Evolutionary conservation across 176 grass and related monocot genomes (phyloP), one percentile per base, ranked within the genome.

Genomic region (Typha latifolia): DNA sequence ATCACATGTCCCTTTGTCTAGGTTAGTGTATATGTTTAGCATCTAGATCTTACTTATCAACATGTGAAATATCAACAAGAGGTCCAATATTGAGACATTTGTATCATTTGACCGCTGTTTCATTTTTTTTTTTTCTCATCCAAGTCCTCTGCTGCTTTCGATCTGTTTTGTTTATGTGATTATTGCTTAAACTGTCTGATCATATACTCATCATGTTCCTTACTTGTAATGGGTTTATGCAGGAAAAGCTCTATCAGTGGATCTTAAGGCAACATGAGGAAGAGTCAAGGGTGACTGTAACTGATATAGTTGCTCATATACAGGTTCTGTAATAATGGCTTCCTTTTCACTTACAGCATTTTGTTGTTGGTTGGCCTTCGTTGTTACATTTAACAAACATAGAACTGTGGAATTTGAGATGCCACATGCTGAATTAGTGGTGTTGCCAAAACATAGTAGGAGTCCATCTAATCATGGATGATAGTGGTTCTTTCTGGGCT

Each of bases 191-290:
- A 61, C 3, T 72, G 47, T 19, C 29, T 80, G 37, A 47, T 56
- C 32, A 50, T 59, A 24, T 47, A 75, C 55, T 61, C 73, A 27
- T 3, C 55, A 73, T 66, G 72, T 69, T 75, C 62, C 26, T 29
- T 62, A n/a, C 48, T 78, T 67, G 59, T 67, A 74, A 5, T 70
- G 53, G 12, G 10, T 23, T 61, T 7, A 47, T 63, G 51, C 79
- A 91, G 91, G 91, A 96, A 67, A 96, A 91, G 77, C 70, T 96
- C 14, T 78, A 87, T 62, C 87, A 96, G n/a, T 87, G 91, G 91
- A 96, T 96, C 4, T 79, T 96, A 69, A 90, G 84, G 69, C 83
- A 85, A 73, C 84, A 90, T 56, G 79, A 90, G 43, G 69, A 90
- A 72, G 84, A 80, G 51, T 78, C 82, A 7, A 74, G 87, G 68